These are phyloP conservation scores for Thinopyrum elongatum DNA, from an alignment of 176 grass and related monocot genomes.

Conservation along the genomic window DNA sequence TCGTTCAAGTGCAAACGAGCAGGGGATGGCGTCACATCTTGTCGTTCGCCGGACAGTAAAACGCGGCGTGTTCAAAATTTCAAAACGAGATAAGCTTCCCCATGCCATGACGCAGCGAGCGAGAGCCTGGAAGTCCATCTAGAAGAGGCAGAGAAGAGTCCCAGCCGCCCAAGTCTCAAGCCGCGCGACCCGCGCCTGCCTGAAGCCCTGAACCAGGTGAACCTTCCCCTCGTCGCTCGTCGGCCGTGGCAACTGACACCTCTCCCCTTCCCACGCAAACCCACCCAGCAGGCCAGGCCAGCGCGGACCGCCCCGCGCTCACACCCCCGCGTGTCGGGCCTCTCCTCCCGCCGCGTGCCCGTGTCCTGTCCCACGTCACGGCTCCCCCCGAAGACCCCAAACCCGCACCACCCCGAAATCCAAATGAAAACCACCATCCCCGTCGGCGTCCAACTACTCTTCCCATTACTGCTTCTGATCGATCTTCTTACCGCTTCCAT, in stretches of 20 bases:
- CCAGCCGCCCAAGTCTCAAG: not conserved
- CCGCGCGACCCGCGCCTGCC: not conserved
- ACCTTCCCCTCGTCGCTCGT: too few species aligned
- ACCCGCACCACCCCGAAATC: not conserved
- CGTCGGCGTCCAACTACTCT: not conserved
- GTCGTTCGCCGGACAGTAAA: too few species aligned
- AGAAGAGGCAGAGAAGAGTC: not conserved
- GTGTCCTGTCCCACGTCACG: constrained; percentile 10
- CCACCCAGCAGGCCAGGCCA: not conserved
- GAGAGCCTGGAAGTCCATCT: not conserved
- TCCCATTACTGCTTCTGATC: not conserved
- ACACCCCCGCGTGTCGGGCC: not conserved
- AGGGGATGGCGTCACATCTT: too few species aligned
- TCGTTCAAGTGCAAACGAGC: too few species aligned
- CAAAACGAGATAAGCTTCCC: too few species aligned
- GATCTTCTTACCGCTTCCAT: not conserved
- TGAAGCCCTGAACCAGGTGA: too few species aligned
- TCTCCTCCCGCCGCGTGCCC: constrained; percentile 23
- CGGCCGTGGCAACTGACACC: not conserved
- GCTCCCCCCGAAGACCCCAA: not conserved
- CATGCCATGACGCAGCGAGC: too few species aligned
- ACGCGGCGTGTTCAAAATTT: too few species aligned
- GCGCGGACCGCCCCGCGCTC: not conserved
- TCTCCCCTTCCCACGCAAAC: not conserved
- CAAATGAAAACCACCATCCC: not conserved